phyloP scores from a whole-genome alignment of 768 basidiomycete species.

The Lepiota brunneoincarnata region DNA sequence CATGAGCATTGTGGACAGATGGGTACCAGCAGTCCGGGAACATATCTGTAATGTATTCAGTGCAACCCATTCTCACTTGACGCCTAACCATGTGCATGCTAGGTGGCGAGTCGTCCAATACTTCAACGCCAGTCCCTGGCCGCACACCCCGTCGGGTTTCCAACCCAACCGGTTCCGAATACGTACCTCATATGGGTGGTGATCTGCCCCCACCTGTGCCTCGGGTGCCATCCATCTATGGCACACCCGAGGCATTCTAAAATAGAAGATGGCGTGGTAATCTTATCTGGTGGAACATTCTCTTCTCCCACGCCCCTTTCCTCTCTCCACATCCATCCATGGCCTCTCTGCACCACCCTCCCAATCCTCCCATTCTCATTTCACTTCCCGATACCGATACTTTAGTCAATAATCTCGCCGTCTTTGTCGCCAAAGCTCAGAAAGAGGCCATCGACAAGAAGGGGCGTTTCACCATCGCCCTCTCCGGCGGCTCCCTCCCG shows the following conservation, averaged over 20 bases:
- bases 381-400: conserved; percentile 57
- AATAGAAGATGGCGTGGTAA: conserved; percentile 11
- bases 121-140: too few species aligned
- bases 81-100: neutral
- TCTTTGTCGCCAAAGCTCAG: conserved; percentile 85
- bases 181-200: neutral
- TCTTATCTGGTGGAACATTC: conserved; percentile 9
- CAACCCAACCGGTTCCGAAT: neutral
- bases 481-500: conserved; percentile 93
- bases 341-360: conserved; percentile 47
- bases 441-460: conserved; percentile 86
- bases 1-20: conserved; percentile 24
- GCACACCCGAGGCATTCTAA: neutral
- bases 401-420: conserved; percentile 67
- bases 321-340: conserved; percentile 20
- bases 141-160: neutral
- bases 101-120: too few species aligned
- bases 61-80: neutral
- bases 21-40: conserved; percentile 17
- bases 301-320: conserved; percentile 4
- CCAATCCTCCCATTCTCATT: conserved; percentile 66
- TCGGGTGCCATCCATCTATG: conserved; percentile 17
- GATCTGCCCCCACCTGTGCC: conserved; percentile 11
- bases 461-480: conserved; percentile 87
- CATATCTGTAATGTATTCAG: conserved; percentile 5